phyloP scores from a whole-genome alignment of 2,329 filamentous ascomycete genomes.

The Biscogniauxia mediterranea region DNA sequence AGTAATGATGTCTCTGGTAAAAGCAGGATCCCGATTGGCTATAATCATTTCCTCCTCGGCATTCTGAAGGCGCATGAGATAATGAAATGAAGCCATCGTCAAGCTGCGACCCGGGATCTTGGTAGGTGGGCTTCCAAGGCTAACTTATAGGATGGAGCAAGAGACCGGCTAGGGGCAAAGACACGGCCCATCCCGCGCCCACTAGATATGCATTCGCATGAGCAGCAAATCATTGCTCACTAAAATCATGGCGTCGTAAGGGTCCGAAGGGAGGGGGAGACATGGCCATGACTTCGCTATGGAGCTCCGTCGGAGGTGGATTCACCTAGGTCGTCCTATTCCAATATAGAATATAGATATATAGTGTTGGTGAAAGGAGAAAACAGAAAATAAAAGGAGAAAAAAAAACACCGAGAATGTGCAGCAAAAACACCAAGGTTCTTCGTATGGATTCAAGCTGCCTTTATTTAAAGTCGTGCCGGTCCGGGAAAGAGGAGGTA shows the following conservation, averaged over 20 bases:
- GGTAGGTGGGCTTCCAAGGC: background rate
- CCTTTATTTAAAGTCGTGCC: background rate
- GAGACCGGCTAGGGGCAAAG: background rate
- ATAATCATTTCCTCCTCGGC: background rate
- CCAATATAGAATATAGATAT: background rate
- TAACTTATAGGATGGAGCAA: background rate
- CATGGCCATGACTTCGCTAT: background rate
- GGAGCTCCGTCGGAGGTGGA: background rate
- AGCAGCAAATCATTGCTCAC: background rate
- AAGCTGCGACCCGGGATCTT: background rate
- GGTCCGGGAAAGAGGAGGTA: background rate
- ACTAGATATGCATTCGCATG: background rate
- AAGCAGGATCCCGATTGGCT: background rate
- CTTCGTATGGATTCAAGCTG: background rate
- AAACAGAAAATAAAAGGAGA: background rate
- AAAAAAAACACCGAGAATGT: background rate
- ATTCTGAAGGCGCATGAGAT: background rate
- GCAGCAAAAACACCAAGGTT: background rate
- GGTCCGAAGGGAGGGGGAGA: background rate
- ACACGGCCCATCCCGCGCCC: background rate
- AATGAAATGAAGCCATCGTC: background rate
- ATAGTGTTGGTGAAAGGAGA: background rate
- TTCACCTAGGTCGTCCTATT: background rate
- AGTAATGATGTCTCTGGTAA: background rate
- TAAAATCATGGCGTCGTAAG: background rate